Conservation (phyloP, 805 yeast genomes). For the Hemisphaericaspora nanyangensis region DNA sequence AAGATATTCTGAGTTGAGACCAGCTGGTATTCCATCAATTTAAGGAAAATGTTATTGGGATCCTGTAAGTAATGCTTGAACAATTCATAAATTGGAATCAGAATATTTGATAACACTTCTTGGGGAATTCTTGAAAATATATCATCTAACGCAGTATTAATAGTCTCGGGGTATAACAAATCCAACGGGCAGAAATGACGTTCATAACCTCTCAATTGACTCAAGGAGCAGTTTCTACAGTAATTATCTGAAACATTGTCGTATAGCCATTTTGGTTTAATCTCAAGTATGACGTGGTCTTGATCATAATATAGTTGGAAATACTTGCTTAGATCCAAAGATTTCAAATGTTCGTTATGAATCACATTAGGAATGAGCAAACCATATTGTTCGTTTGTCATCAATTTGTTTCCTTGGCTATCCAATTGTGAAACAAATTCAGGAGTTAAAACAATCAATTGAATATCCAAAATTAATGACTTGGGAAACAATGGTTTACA, state of each 20-base stretch:
- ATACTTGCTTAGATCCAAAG: conserved; percentile 26
- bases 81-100: conserved; percentile 33
- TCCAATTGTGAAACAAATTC: conserved; percentile 28
- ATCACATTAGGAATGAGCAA: conserved; percentile 41
- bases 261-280: conserved; percentile 62
- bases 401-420: conserved; percentile 22
- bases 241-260: conserved; percentile 40
- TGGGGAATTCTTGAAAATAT: conserved; percentile 20
- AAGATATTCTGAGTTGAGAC: conserved; percentile 26
- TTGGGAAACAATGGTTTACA: conserved; percentile 28
- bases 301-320: conserved; percentile 24
- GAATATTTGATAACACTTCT: conserved; percentile 16
- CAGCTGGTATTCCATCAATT: conserved; percentile 31
- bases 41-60: conserved; percentile 30
- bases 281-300: conserved; percentile 33
- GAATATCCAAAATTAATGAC: conserved; percentile 25
- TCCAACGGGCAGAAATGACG: conserved; percentile 48
- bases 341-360: conserved; percentile 16
- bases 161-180: conserved; percentile 28
- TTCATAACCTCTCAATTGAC: conserved; percentile 25
- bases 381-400: conserved; percentile 40
- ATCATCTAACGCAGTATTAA: conserved; percentile 33
- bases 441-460: conserved; percentile 26
- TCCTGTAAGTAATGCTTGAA: conserved; percentile 28
- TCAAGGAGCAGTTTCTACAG: conserved; percentile 59